Percentiles rank a stretch among this genome's conserved stretches.
phyloP scores from a whole-genome alignment of 177 flowering plant species.

The Vitis hybrid region DNA sequence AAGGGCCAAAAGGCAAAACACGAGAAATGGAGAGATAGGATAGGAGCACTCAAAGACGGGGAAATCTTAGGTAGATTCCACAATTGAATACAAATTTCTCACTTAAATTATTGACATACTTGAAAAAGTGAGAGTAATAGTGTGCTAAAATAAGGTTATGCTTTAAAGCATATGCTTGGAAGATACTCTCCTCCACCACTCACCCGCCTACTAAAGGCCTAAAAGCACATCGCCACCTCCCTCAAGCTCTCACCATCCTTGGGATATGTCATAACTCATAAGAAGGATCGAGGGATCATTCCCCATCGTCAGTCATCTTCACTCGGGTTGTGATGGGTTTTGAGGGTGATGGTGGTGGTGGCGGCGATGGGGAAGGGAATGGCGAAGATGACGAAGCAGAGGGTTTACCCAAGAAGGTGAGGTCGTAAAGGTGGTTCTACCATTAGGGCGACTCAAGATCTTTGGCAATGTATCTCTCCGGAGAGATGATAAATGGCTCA shows the following conservation, averaged over 20 bases:
- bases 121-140: background rate
- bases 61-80: slow-evolving; percentile 15
- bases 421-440: slow-evolving; percentile 4
- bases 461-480: slow-evolving; percentile 14
- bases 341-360: background rate
- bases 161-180: slow-evolving; percentile 26
- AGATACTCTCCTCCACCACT: slow-evolving; percentile 20
- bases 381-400: background rate
- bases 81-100: background rate
- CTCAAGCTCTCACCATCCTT: too few species aligned
- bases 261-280: too few species aligned
- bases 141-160: background rate
- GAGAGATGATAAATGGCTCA: too few species aligned
- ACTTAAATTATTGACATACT: background rate
- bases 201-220: slow-evolving; percentile 8
- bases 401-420: background rate
- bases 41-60: background rate
- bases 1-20: too few species aligned
- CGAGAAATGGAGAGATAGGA: too few species aligned
- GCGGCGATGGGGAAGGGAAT: background rate
- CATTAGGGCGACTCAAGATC: slow-evolving; percentile 22
- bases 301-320: too few species aligned
- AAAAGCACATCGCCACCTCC: background rate
- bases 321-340: background rate
- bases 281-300: too few species aligned